These are phyloP conservation scores for Sporobolomyces roseus DNA, from an alignment of 768 basidiomycete species.

Conservation along the genomic window DNA sequence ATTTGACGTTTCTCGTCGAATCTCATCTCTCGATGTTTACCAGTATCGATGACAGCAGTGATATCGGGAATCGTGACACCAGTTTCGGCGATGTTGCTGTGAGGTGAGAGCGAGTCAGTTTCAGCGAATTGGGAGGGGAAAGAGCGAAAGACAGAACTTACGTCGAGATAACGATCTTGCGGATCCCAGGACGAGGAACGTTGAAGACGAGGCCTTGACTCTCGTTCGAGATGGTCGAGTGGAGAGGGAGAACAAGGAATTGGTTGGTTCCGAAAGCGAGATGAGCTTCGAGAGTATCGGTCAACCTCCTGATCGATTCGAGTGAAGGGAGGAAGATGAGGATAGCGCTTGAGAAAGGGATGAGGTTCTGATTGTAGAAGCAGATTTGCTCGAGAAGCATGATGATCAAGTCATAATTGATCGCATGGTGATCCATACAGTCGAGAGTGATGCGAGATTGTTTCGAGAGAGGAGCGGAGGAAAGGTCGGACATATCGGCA, in stretches of 20 bases:
- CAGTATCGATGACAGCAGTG: constrained; percentile 90
- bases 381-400: constrained; percentile 77
- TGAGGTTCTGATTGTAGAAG: constrained; percentile 53
- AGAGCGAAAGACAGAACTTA: constrained; percentile 48
- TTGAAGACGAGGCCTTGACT: constrained; percentile 88
- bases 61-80: constrained; percentile 98
- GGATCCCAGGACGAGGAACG: constrained; percentile 67
- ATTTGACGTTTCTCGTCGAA: constrained; percentile 97
- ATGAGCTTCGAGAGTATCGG: constrained; percentile 76
- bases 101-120: too few relatives aligned
- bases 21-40: constrained; percentile 90
- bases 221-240: constrained; percentile 88
- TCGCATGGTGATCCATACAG: constrained; percentile 76
- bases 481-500: constrained; percentile 6
- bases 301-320: constrained; percentile 83
- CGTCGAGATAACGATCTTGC: constrained; percentile 87
- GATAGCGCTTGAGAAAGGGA: constrained; percentile 67
- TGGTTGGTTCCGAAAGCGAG: constrained; percentile 61
- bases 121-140: background rate
- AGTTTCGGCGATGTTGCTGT: constrained; percentile 76
- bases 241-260: constrained; percentile 78
- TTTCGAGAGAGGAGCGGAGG: constrained; percentile 52
- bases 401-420: constrained; percentile 87
- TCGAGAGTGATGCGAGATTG: constrained; percentile 73
- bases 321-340: constrained; percentile 93